Percentiles rank a stretch among this genome's conserved stretches.
Evolutionary conservation across 129 eudicot species (phyloP).

Genomic region (Chrysanthemum lavandulifolium): DNA sequence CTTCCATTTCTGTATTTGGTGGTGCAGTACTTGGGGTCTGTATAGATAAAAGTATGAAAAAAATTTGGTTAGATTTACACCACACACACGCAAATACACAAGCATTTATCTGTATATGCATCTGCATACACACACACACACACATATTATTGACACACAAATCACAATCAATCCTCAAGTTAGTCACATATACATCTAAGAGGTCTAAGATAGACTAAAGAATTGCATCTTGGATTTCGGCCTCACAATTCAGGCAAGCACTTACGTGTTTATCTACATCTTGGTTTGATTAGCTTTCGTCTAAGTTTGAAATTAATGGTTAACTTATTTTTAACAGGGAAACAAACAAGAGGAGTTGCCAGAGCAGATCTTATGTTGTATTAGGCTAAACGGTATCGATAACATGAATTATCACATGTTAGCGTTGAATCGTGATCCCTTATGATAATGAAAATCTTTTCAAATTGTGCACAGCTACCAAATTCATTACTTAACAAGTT

Average conservation of each 20-base stretch:
- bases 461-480: slow-evolving; percentile 27
- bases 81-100: too few relatives aligned
- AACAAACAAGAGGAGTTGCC: slow-evolving; percentile 90
- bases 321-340: slow-evolving; percentile 39
- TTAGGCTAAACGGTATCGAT: slow-evolving; percentile 70
- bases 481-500: slow-evolving; percentile 9
- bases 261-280: background rate
- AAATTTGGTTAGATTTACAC: background rate
- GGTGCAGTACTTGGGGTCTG: slow-evolving; percentile 49
- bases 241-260: slow-evolving; percentile 78
- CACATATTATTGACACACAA: too few relatives aligned
- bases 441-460: slow-evolving; percentile 31
- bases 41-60: background rate
- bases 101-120: too few relatives aligned
- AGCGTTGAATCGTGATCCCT: slow-evolving; percentile 39
- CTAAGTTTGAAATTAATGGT: background rate
- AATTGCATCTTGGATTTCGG: slow-evolving; percentile 78
- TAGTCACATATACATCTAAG: too few relatives aligned
- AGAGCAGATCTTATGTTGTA: slow-evolving; percentile 81
- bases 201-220: slow-evolving; percentile 52
- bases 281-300: background rate
- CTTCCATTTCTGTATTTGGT: slow-evolving; percentile 55
- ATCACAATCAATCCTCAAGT: too few relatives aligned
- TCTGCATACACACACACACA: too few relatives aligned
- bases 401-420: slow-evolving; percentile 68